Percentiles rank a stretch among this genome's conserved stretches.
Evolutionary conservation across 2,329 filamentous ascomycete species (phyloP).

Genomic region (Cercospora janseana): DNA sequence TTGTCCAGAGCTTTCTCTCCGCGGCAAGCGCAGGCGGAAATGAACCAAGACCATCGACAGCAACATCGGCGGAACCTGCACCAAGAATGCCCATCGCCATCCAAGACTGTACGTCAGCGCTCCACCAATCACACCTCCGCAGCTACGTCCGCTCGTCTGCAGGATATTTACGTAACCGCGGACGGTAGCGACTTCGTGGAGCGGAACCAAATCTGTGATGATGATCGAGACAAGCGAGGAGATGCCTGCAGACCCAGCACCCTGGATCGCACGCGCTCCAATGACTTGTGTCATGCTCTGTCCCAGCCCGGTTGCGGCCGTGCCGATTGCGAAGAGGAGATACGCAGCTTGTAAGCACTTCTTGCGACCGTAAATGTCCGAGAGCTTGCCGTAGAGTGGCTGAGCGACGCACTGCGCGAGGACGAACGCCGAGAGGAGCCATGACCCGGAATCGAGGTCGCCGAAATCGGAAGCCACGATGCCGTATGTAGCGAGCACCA

Average conservation of each 20-base stretch:
- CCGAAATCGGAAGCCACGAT: slow-evolving; percentile 50
- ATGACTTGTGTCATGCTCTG: slow-evolving; percentile 43
- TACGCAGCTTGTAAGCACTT: slow-evolving; percentile 43
- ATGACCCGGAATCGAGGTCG: slow-evolving; percentile 43
- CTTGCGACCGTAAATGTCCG: slow-evolving; percentile 49
- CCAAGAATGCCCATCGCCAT: slow-evolving; percentile 64
- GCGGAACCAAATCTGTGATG: slow-evolving; percentile 51
- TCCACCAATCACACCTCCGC: slow-evolving; percentile 59
- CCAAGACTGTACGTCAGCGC: slow-evolving; percentile 61
- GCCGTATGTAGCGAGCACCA: slow-evolving; percentile 66
- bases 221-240: slow-evolving; percentile 48
- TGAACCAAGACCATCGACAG: slow-evolving; percentile 52
- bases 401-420: slow-evolving; percentile 45
- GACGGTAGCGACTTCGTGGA: slow-evolving; percentile 50
- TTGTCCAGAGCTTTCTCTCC: slow-evolving; percentile 4
- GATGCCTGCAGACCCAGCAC: slow-evolving; percentile 48
- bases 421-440: slow-evolving; percentile 47
- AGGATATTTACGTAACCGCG: slow-evolving; percentile 54
- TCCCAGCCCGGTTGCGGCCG: slow-evolving; percentile 42
- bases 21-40: slow-evolving; percentile 28
- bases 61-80: slow-evolving; percentile 56
- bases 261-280: slow-evolving; percentile 43
- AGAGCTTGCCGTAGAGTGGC: slow-evolving; percentile 46
- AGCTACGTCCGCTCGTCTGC: slow-evolving; percentile 50
- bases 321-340: slow-evolving; percentile 44